phyloP scores from a whole-genome alignment of 176 grass and related monocot genomes.

The bread wheat (Triticum aestivum) region IWGSC_CS_RefSeq_v2.1 NC_057798.1:438792187-438792686 shows the following conservation, averaged over 20 bases:
- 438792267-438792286: not conserved
- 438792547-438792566: not conserved
- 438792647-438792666: conserved; percentile 7
- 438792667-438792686: not conserved
- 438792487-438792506: not conserved
- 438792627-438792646: not conserved
- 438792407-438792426: conserved; percentile 93
- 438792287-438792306: conserved; percentile 16
- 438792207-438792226: not conserved
- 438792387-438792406: conserved; percentile 78
- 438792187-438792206: conserved; percentile 49
- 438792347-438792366: not conserved
- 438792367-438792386: conserved; percentile 78
- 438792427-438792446: conserved; percentile 68
- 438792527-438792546: not conserved
- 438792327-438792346: not conserved
- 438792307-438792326: conserved; percentile 13
- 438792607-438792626: not conserved
- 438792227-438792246: conserved; percentile 6
- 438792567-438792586: not conserved
- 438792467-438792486: conserved; percentile 25
- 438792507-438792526: conserved; percentile 12
- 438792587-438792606: not conserved
- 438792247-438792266: not conserved
- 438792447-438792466: conserved; percentile 76